phyloP scores from a whole-genome alignment of 1,284 basidiomycete genomes.

The Tremellales sp. region DNA sequence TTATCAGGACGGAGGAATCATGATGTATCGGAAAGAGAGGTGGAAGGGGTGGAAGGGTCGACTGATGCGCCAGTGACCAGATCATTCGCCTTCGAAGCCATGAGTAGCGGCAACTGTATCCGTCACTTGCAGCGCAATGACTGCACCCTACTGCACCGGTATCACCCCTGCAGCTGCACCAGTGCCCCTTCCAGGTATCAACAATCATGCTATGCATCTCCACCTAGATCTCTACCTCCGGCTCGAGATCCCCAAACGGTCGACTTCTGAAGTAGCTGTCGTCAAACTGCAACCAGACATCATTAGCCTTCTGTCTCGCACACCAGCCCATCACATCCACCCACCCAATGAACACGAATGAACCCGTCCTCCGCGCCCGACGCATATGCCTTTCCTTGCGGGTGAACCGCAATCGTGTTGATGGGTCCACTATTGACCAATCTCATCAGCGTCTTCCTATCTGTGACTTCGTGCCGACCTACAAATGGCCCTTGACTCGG shows the following conservation, averaged over 20 bases:
- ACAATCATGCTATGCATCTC: too few species aligned
- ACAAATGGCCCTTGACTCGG: constrained; percentile 83
- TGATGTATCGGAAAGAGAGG: too few species aligned
- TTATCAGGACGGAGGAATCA: too few species aligned
- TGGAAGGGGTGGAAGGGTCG: too few species aligned
- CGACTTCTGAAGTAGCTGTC: constrained; percentile 83
- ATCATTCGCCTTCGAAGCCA: too few species aligned
- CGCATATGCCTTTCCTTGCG: constrained; percentile 81
- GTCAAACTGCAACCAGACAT: constrained; percentile 62
- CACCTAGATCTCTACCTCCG: constrained; percentile 52
- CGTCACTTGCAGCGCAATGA: too few species aligned
- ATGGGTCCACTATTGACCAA: constrained; percentile 73
- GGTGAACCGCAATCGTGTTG: constrained; percentile 96
- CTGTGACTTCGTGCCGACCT: constrained; percentile 10
- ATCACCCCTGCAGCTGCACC: too few species aligned
- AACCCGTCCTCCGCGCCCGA: constrained; percentile 97
- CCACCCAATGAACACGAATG: constrained; percentile 70
- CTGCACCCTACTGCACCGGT: too few species aligned
- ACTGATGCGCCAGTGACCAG: too few species aligned
- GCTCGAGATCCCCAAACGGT: constrained; percentile 84
- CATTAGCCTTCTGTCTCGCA: background rate
- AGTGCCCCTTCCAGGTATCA: too few species aligned
- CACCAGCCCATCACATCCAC: constrained; percentile 12
- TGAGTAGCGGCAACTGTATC: too few species aligned
- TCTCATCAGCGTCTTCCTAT: background rate